A percentile compares a stretch with the other conserved stretches of the same genome.
Evolutionary conservation across 176 grass and related monocot species (phyloP).

Genomic region (Otatea glauca): DNA sequence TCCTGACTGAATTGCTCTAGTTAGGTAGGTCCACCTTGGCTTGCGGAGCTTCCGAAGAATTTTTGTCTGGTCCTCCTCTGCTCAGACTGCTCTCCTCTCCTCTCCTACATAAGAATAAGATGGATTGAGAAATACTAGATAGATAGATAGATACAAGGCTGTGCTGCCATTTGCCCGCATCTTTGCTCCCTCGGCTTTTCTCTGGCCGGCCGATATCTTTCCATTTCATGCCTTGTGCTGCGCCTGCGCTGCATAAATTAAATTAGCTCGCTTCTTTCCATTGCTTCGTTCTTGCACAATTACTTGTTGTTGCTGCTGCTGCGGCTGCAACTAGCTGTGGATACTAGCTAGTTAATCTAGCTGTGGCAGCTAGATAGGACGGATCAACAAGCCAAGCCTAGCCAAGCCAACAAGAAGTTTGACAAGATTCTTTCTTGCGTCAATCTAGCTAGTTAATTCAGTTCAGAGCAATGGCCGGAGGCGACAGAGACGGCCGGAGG

Average conservation of each 20-base stretch:
- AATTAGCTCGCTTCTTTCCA: neutral
- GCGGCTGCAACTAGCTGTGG: neutral
- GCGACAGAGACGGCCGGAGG: neutral
- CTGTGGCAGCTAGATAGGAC: neutral
- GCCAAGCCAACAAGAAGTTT: too few species aligned
- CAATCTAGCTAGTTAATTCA: neutral
- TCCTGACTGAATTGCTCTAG: neutral
- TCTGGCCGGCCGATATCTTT: neutral
- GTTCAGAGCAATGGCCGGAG: neutral
- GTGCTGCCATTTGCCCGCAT: neutral
- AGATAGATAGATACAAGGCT: neutral
- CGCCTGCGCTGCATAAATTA: neutral
- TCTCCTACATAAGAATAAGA: neutral
- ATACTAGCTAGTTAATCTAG: neutral
- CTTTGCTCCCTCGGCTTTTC: neutral
- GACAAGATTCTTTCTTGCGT: neutral
- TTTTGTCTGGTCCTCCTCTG: neutral
- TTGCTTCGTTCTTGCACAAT: neutral
- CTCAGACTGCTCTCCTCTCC: too few species aligned
- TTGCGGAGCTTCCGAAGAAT: neutral
- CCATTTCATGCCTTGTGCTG: neutral
- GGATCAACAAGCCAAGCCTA: neutral
- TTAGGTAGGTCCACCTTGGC: constrained; percentile 16
- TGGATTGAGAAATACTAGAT: too few species aligned
- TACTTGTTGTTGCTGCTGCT: too few species aligned